A percentile compares a stretch with the other conserved stretches of the same genome.
phyloP scores from a whole-genome alignment of 2,329 filamentous ascomycete genomes.

The Trichoderma semiorbis region DNA sequence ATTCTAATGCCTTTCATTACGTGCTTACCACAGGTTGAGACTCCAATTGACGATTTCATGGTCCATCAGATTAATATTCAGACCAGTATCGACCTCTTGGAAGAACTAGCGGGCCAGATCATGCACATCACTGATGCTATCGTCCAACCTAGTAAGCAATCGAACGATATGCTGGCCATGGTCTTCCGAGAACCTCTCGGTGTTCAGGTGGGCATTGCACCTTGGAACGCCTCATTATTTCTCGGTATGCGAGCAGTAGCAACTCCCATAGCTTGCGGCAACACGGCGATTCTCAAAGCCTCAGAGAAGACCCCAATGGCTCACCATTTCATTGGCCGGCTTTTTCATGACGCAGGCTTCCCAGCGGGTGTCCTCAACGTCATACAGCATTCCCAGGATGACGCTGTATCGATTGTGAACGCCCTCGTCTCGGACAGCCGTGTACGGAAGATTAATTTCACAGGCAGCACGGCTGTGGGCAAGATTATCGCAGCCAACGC shows the following conservation, averaged over 20 bases:
- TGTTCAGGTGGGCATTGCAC: not conserved
- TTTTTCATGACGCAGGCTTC: conserved; percentile 71
- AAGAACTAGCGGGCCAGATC: not conserved
- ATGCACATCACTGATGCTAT: not conserved
- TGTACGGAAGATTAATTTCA: conserved; percentile 79
- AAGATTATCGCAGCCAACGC: conserved; percentile 67
- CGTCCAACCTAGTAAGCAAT: not conserved
- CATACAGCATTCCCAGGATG: conserved; percentile 54
- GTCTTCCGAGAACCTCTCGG: not conserved
- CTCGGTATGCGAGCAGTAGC: not conserved
- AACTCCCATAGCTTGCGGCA: not conserved
- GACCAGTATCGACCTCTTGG: not conserved
- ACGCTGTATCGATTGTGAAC: conserved; percentile 66
- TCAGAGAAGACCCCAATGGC: not conserved
- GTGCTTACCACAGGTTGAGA: not conserved
- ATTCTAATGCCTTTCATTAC: not conserved
- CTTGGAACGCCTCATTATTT: not conserved
- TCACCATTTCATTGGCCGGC: conserved; percentile 54
- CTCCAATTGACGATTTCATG: not conserved
- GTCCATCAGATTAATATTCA: conserved; percentile 1
- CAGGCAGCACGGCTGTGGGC: conserved; percentile 71
- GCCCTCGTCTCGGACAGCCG: conserved; percentile 63
- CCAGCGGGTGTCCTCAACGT: conserved; percentile 72
- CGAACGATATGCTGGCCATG: not conserved
- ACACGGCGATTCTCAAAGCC: not conserved